Base-by-base conservation (phyloP, 306 rosid genomes). In the Vicia sativa region DNA sequence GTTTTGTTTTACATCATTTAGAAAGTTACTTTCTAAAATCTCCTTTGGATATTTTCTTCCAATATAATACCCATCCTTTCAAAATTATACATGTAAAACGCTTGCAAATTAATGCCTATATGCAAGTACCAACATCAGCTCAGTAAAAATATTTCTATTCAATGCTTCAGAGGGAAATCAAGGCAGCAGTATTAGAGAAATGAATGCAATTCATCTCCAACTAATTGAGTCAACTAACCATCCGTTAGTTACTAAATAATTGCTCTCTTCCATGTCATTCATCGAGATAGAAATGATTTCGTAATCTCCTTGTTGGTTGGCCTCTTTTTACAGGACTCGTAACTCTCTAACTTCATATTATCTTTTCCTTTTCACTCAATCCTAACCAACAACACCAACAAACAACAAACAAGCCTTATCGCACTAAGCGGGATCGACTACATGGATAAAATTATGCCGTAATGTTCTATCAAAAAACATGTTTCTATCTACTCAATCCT, bases 121-220 rank as follows among this genome's bases (percentile, higher is more conserved):
- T 38, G 57, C 68, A 67, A 37, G 54, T 65, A 65, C 61, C 19
- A 44, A 38, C 28, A 54, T 66, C 48, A 37, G 50, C 62, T 10
- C 3, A 53, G 29, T 42, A 53, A 74, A 50, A 19, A 28, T 56
- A 45, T 53, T 64, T 53, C 28, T 43, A 55, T 44, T 31, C 35
- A 58, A 37, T 57, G 34, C 50, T 39, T 43, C 7, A 31, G 46
- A 42, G n/a, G n/a, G 57, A 58, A 31, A 26, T 12, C 29, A 11
- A 13, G 46, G 45, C 25, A 58, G 31, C 75, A 29, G 43, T 25
- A 57, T 39, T 43, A 43, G 28, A 26, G 34, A 37, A 38, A 38
- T 21, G 9, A 52, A 55, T 69, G 28, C 28, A 49, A 49, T 49
- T 49, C 55, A 49, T 4, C 38, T 55, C 61, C 7, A 25, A 25